phyloP scores from a whole-genome alignment of 371 early-diverging fungal species.

The Lichtheimia corymbifera region DNA sequence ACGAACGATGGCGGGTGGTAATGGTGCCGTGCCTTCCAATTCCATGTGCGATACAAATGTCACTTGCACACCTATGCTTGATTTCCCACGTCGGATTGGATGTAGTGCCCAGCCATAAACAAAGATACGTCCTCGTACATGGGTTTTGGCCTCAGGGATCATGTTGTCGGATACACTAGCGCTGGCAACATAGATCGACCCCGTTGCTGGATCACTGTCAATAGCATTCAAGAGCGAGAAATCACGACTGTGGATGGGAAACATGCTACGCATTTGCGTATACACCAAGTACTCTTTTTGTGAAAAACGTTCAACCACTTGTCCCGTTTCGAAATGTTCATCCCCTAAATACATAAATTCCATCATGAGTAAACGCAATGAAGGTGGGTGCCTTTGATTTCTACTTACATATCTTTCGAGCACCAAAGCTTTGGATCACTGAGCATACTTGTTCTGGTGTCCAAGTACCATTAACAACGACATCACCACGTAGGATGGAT shows the following conservation, averaged over 20 bases:
- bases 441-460: constrained; percentile 58
- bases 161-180: constrained; percentile 58
- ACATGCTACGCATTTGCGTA: constrained; percentile 46
- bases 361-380: background rate
- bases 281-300: constrained; percentile 56
- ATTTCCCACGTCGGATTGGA: constrained; percentile 33
- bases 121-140: constrained; percentile 48
- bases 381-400: background rate
- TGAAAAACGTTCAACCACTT: constrained; percentile 54
- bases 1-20: constrained; percentile 53
- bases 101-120: constrained; percentile 61
- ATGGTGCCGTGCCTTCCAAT: constrained; percentile 46
- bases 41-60: constrained; percentile 63
- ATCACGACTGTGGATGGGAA: constrained; percentile 56
- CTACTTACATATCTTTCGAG: constrained; percentile 40
- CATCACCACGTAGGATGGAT: constrained; percentile 56
- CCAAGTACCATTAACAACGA: constrained; percentile 45
- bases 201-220: constrained; percentile 55
- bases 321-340: constrained; percentile 54
- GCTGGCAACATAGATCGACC: constrained; percentile 53
- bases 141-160: constrained; percentile 48
- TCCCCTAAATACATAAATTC: constrained; percentile 46
- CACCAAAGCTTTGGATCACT: constrained; percentile 50
- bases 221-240: constrained; percentile 48
- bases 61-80: constrained; percentile 37